Conservation (phyloP, 2,329 filamentous ascomycete genomes). For the Aspergillus persii region DNA sequence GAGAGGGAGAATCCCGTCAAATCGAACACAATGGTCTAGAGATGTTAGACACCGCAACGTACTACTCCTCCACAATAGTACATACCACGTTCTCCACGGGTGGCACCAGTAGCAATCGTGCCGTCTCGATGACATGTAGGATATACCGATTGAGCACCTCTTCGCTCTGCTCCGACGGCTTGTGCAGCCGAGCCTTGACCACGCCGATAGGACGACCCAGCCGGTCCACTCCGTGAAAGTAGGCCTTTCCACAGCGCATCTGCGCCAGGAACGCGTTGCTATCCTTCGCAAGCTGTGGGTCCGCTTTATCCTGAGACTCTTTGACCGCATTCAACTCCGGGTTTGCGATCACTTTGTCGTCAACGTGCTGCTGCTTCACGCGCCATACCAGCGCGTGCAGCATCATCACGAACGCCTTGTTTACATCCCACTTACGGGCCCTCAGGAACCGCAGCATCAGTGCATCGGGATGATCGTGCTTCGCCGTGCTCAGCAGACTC, state of each 20-base stretch:
- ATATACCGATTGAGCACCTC: constrained; percentile 81
- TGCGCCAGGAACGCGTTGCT: constrained; percentile 76
- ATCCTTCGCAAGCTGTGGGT: constrained; percentile 61
- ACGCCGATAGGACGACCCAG: constrained; percentile 79
- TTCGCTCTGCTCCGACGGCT: constrained; percentile 79
- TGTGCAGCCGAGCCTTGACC: constrained; percentile 77
- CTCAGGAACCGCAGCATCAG: constrained; percentile 76
- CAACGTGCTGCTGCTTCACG: constrained; percentile 74
- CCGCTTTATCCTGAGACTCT: constrained; percentile 53
- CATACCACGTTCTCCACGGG: constrained; percentile 87
- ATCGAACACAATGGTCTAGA: constrained; percentile 83
- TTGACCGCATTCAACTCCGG: constrained; percentile 66
- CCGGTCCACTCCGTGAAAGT: constrained; percentile 80
- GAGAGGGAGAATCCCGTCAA: constrained; percentile 90
- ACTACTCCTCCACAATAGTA: background rate
- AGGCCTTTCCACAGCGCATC: constrained; percentile 85
- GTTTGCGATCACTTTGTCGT: constrained; percentile 75
- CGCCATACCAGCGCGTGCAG: constrained; percentile 90
- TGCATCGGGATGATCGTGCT: constrained; percentile 88
- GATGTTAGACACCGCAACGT: background rate
- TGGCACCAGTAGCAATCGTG: constrained; percentile 71
- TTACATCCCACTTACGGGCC: constrained; percentile 88
- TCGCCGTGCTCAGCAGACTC: constrained; percentile 85
- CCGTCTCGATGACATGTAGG: constrained; percentile 88
- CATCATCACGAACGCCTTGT: constrained; percentile 87